phyloP scores from a whole-genome alignment of 805 yeast species.

The Zygosaccharomyces siamensis region DNA sequence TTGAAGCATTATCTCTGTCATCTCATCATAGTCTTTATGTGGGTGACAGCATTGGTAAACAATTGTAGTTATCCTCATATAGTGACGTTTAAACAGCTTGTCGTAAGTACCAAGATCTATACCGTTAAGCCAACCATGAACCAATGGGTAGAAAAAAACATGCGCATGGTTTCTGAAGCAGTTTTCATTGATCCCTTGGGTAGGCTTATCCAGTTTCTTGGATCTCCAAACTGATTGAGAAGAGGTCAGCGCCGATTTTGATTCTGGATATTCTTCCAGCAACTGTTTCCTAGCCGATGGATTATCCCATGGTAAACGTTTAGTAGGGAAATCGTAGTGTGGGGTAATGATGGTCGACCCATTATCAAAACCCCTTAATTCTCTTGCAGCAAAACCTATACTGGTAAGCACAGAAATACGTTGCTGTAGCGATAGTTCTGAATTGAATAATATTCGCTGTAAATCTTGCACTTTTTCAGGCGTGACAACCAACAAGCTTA shows the following conservation, averaged over 20 bases:
- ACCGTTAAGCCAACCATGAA: constrained; percentile 50
- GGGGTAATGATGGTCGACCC: constrained; percentile 40
- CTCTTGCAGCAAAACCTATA: constrained; percentile 67
- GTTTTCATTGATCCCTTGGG: constrained; percentile 14
- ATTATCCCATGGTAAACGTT: constrained; percentile 30
- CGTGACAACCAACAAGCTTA: constrained; percentile 55
- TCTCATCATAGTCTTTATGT: constrained; percentile 35
- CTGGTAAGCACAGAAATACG: constrained; percentile 65
- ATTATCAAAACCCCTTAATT: constrained; percentile 60
- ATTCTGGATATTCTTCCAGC: constrained; percentile 3
- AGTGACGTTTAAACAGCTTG: constrained; percentile 48
- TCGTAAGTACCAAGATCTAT: constrained; percentile 53
- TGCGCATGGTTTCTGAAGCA: constrained; percentile 38
- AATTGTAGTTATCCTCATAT: constrained; percentile 43
- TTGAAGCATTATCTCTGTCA: constrained; percentile 31
- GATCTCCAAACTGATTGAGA: constrained; percentile 33
- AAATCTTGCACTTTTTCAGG: constrained; percentile 41
- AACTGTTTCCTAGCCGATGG: constrained; percentile 2
- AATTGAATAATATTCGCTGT: constrained; percentile 48
- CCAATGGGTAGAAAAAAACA: constrained; percentile 48
- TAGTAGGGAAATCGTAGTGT: constrained; percentile 34
- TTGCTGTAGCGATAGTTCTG: constrained; percentile 80
- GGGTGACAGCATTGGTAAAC: constrained; percentile 48
- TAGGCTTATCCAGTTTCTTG: constrained; percentile 23
- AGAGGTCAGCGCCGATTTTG: not conserved